Conservation (phyloP, 208 protist genomes). For the Wallacemonas collosoma region DNA sequence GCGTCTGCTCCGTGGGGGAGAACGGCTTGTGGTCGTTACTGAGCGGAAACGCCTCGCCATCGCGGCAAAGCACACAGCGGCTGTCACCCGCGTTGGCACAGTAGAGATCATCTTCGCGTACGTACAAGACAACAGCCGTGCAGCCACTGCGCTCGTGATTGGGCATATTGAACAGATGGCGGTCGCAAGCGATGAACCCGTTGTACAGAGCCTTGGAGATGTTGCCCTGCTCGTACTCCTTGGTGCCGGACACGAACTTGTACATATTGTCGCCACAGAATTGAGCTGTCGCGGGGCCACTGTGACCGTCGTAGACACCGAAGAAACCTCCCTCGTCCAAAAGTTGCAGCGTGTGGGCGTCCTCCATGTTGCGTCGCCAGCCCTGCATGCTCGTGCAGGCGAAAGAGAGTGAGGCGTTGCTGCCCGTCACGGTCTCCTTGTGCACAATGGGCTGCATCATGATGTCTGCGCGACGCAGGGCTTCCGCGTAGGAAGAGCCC, state of each 20-base stretch:
- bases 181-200: constrained; percentile 86
- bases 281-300: constrained; percentile 62
- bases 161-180: constrained; percentile 55
- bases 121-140: constrained; percentile 82
- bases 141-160: constrained; percentile 80
- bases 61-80: constrained; percentile 83
- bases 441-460: constrained; percentile 81
- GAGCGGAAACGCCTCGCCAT: constrained; percentile 87
- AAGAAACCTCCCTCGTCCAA: constrained; percentile 84
- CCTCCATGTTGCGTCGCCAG: constrained; percentile 92
- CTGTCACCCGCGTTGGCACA: constrained; percentile 95
- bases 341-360: constrained; percentile 82
- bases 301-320: constrained; percentile 92
- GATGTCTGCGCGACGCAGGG: constrained; percentile 83
- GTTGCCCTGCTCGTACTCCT: constrained; percentile 57
- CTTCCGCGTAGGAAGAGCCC: constrained; percentile 51
- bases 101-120: constrained; percentile 79
- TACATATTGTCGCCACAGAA: constrained; percentile 85
- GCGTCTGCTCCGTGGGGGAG: constrained; percentile 65
- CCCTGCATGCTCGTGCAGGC: constrained; percentile 90
- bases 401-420: constrained; percentile 70
- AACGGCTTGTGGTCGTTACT: constrained; percentile 95
- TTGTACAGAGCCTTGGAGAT: constrained; percentile 78
- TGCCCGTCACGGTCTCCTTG: constrained; percentile 63
- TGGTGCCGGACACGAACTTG: constrained; percentile 65